Base-by-base conservation (phyloP, 2,329 filamentous ascomycete genomes). In the Phaeosphaeriaceae sp. region DNA sequence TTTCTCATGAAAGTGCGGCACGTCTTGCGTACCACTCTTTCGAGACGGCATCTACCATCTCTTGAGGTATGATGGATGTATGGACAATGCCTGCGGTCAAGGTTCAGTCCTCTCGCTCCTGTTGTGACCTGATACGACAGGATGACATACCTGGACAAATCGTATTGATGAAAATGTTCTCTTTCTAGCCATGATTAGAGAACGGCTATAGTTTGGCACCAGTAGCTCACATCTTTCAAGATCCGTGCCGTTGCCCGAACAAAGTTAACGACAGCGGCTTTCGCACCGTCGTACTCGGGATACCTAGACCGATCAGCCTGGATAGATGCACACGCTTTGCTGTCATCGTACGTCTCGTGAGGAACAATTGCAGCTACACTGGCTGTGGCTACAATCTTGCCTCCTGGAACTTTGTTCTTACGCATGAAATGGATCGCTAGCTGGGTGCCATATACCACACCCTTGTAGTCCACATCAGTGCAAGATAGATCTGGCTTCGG, bases 381-480 rank as follows among this genome's bases (percentile, higher is more conserved):
- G 25, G 47, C 25, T 1, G 24, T 49, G 2, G 25, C 24, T 4
- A 84, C 66, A 48, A 84, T 82, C 57, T 72, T 78, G 2, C 82
- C 82, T 3, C 80, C 80, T 0, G 78, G 76, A 3, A 71, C 67
- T 41, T 57, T 60, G 61, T 84, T 85, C 63, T 83, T 78, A 13
- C 82, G 75, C 83, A 85, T 85, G 67, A 84, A 85, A 61, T 85
- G 82, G 10, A 80, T 81, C 1, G 84, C 82, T 11, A 85, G 73
- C 60, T 80, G 77, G 1, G 79, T 81, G 5, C 82, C 82, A 54
- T 84, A 84, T 0, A 85, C 67, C 1, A 85, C 77, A 3, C 81
- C 82, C 67, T 85, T 85, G 70, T 81, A 82, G 65, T 82, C 78
- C n/a, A 84, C 69, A 61, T 85, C 82, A 1, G 82, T 84, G 52